phyloP scores from a whole-genome alignment of 768 basidiomycete genomes.

The Tylopilus plumbeoviolaceoides region DNA sequence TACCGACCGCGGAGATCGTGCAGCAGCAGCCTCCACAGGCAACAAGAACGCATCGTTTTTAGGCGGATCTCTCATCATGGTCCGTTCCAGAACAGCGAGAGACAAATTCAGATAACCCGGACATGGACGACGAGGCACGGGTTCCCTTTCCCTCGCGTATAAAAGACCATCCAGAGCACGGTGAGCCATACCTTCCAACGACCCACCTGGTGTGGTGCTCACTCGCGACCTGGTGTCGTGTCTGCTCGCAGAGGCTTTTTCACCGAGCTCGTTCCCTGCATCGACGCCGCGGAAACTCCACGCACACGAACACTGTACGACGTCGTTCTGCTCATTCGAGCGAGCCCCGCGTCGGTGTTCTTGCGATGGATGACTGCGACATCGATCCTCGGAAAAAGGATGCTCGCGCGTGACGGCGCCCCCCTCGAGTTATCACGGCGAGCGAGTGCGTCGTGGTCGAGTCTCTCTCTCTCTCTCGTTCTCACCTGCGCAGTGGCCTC shows the following conservation, averaged over 20 bases:
- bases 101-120: neutral
- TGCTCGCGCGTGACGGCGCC: conserved; percentile 14
- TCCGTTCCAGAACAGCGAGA: conserved; percentile 2
- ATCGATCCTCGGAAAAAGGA: conserved; percentile 40
- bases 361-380: conserved; percentile 81
- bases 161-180: conserved; percentile 8
- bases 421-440: conserved; percentile 11
- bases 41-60: neutral
- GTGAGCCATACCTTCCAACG: conserved; percentile 11
- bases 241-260: conserved; percentile 5
- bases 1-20: conserved; percentile 14
- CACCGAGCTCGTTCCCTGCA: conserved; percentile 27
- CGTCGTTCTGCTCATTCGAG: conserved; percentile 25
- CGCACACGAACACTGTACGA: conserved; percentile 28
- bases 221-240: neutral
- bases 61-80: conserved; percentile 4
- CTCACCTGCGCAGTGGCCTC: no score
- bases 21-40: neutral
- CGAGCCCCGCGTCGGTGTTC: conserved; percentile 36
- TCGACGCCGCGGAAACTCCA: conserved; percentile 29
- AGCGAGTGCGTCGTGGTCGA: neutral
- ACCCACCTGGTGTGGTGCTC: neutral
- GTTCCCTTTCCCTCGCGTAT: conserved; percentile 5
- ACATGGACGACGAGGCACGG: neutral
- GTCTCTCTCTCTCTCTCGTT: no score